These are phyloP conservation scores for Penicillium canariense DNA, from an alignment of 495 filamentous ascomycete genomes.

Conservation along the genomic window DNA sequence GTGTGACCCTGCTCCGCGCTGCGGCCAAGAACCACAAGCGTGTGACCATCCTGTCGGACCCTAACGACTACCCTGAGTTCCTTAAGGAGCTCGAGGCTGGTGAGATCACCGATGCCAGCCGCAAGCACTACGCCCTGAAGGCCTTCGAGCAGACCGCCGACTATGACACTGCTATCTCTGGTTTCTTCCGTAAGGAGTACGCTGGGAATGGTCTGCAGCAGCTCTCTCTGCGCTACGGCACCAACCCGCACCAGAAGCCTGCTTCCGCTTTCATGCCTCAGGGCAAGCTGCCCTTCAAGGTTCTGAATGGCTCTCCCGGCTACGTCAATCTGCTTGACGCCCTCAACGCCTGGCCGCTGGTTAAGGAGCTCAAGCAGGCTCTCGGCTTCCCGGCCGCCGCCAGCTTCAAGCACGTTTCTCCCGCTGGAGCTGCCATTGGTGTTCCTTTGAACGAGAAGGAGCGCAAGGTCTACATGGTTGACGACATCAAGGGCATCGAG, in stretches of 20 bases:
- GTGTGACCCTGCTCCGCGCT: conserved; percentile 92
- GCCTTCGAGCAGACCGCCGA: conserved; percentile 98
- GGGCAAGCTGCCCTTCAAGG: conserved; percentile 86
- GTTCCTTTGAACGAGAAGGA: conserved; percentile 80
- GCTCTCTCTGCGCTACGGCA: conserved; percentile 84
- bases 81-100: conserved; percentile 83
- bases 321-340: conserved; percentile 98
- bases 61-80: conserved; percentile 90
- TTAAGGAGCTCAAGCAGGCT: conserved; percentile 91
- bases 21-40: conserved; percentile 96
- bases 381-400: conserved; percentile 88
- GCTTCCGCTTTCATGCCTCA: conserved; percentile 76
- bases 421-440: conserved; percentile 92
- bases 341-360: conserved; percentile 92
- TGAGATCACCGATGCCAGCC: conserved; percentile 76
- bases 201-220: conserved; percentile 81
- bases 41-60: conserved; percentile 93
- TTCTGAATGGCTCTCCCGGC: conserved; percentile 86
- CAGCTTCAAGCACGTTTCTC: conserved; percentile 98
- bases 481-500: conserved; percentile 87
- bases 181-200: conserved; percentile 97
- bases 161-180: conserved; percentile 90
- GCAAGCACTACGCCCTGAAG: conserved; percentile 88
- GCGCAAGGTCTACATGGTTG: conserved; percentile 96
- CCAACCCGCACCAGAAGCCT: conserved; percentile 97